Conservation (phyloP, 192 early-diverging fungal species). For the Backusella morwellensis region DNA sequence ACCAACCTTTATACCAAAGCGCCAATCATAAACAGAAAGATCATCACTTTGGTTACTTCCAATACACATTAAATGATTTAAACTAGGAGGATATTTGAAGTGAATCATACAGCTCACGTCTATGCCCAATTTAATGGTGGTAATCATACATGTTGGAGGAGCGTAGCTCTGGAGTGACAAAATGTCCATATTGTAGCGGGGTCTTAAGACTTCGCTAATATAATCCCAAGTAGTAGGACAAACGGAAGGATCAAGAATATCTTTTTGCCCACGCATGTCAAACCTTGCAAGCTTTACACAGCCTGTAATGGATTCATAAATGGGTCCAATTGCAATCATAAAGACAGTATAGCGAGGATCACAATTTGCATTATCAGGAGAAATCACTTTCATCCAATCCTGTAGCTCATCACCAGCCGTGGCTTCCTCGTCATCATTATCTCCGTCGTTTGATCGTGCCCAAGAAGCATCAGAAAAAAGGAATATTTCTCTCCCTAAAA, state of each 20-base stretch:
- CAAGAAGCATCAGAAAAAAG: slow-evolving; percentile 25
- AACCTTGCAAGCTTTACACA: not conserved
- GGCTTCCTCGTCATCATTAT: not conserved
- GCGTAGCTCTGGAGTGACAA: not conserved
- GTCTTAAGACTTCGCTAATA: not conserved
- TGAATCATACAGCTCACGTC: slow-evolving; percentile 25
- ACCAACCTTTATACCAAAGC: slow-evolving; percentile 32
- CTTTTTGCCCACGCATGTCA: not conserved
- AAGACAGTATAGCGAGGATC: slow-evolving; percentile 20
- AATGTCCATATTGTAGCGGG: not conserved
- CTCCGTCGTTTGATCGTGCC: not conserved
- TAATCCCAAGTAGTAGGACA: slow-evolving; percentile 12
- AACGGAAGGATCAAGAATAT: slow-evolving; percentile 17
- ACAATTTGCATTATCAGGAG: slow-evolving; percentile 7
- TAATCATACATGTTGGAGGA: not conserved
- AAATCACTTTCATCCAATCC: slow-evolving; percentile 19
- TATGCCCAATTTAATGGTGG: slow-evolving; percentile 14
- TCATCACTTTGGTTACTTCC: slow-evolving; percentile 24
- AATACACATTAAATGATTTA: slow-evolving; percentile 28
- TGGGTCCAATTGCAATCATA: slow-evolving; percentile 25
- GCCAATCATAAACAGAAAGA: slow-evolving; percentile 34
- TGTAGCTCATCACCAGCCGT: not conserved
- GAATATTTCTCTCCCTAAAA: slow-evolving; percentile 27
- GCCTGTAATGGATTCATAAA: slow-evolving; percentile 2
- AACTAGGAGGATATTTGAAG: slow-evolving; percentile 19